Percentiles rank a stretch among this genome's conserved stretches.
Conservation (phyloP, 306 rosid genomes). For the Quercus alba region DNA sequence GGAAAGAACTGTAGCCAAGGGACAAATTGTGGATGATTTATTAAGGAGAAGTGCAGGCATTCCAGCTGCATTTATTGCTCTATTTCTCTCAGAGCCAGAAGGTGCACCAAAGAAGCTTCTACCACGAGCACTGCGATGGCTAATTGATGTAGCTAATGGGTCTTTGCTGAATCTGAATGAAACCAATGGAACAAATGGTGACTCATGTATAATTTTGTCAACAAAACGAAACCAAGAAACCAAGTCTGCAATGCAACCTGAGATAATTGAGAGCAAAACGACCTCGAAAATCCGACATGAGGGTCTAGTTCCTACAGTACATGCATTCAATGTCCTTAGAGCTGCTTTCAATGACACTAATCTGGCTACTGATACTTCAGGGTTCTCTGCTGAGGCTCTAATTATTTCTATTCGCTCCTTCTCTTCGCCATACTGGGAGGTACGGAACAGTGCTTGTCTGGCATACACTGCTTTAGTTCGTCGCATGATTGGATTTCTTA, state of each 20-base stretch:
- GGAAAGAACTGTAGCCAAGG: slow-evolving; percentile 87
- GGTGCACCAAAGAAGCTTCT: slow-evolving; percentile 97
- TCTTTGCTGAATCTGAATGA: slow-evolving; percentile 51
- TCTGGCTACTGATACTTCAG: slow-evolving; percentile 89
- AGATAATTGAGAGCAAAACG: slow-evolving; percentile 36
- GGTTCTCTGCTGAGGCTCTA: slow-evolving; percentile 93
- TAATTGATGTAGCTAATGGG: slow-evolving; percentile 74
- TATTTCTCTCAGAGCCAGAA: slow-evolving; percentile 98
- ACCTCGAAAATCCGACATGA: slow-evolving; percentile 83
- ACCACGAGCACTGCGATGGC: slow-evolving; percentile 85
- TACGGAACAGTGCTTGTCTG: slow-evolving; percentile 90
- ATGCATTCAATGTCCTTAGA: slow-evolving; percentile 83
- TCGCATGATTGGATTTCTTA: slow-evolving; percentile 91
- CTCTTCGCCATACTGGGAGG: slow-evolving; percentile 97
- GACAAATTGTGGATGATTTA: slow-evolving; percentile 85
- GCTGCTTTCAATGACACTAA: slow-evolving; percentile 96
- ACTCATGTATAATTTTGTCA: slow-evolving; percentile 25
- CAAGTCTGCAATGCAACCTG: slow-evolving; percentile 24
- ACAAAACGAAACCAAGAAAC: slow-evolving; percentile 28
- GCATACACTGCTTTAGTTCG: slow-evolving; percentile 94
- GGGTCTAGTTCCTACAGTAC: slow-evolving; percentile 96
- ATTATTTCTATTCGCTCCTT: slow-evolving; percentile 71
- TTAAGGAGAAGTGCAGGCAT: slow-evolving; percentile 99
- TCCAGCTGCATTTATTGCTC: slow-evolving; percentile 93
- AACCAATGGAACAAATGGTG: slow-evolving; percentile 36